Evolutionary conservation across 2,329 filamentous ascomycete genomes (phyloP).

Genomic region (Trichoderma sp.): DNA sequence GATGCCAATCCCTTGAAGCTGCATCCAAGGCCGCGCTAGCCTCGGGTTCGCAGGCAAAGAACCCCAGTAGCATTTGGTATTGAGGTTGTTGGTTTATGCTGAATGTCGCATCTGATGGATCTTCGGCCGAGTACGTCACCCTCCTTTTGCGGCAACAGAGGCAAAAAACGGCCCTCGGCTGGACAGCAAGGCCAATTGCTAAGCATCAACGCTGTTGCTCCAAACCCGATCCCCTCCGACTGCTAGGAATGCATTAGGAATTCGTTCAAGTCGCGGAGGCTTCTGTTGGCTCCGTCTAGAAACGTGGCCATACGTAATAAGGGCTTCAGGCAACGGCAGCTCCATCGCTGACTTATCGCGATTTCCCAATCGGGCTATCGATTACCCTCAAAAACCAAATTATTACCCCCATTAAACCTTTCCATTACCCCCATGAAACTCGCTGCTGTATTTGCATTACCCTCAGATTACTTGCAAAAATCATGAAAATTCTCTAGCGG

Average conservation of each 20-base stretch:
- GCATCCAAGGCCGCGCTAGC: constrained; percentile 15
- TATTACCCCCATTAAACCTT: constrained; percentile 27
- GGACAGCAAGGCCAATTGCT: neutral
- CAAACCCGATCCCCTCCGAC: constrained; percentile 17
- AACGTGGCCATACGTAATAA: constrained; percentile 27
- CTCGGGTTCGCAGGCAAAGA: constrained; percentile 12
- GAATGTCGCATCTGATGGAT: neutral
- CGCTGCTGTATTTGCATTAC: constrained; percentile 17
- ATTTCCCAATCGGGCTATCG: constrained; percentile 23
- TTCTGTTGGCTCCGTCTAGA: constrained; percentile 12
- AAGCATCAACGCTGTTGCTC: neutral
- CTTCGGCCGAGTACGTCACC: constrained; percentile 10
- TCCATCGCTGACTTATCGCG: neutral
- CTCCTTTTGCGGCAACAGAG: neutral
- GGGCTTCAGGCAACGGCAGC: constrained; percentile 20
- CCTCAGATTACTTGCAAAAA: constrained; percentile 17
- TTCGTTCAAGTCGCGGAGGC: neutral
- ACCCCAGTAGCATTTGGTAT: neutral
- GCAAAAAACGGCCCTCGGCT: constrained; percentile 18
- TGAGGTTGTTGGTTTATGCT: neutral
- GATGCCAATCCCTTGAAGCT: constrained; percentile 22
- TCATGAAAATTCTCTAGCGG: neutral
- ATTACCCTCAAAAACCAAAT: constrained; percentile 27
- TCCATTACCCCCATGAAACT: constrained; percentile 28
- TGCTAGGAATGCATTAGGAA: neutral